Evolutionary conservation across 2,329 filamentous ascomycete species (phyloP), one percentile per base, ranked within the genome.

Genomic region (Fusarium vanettenii): DNA sequence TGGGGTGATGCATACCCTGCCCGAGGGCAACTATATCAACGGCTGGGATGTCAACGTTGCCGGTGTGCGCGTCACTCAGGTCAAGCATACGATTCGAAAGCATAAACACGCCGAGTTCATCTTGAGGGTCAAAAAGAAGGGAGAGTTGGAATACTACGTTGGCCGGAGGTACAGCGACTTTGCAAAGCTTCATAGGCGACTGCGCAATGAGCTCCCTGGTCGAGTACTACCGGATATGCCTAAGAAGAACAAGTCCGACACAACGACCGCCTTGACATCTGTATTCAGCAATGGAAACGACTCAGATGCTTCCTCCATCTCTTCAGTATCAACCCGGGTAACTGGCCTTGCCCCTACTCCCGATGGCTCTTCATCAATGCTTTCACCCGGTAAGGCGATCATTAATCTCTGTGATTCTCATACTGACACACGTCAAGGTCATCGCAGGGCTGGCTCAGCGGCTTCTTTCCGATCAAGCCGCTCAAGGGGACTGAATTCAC

Each of bases 81-180:
- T 95, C 62, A 97, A 96, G 87, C 91, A 95, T 79, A 97, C 95
- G 69, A 91, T 98, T 31, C 89, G 96, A 68, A 92, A 97, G 79
- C 97, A 98, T 82, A 94, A 95, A 78, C 96, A 98, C 86, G 95
- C 97, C 63, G 94, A 98, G 86, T 99, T 98, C 79, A 84, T 99
- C 56, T 87, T 99, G 69, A 91, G 96, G 13, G 93, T 98, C 33
- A 96, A 96, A 85, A 90, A 91, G 76, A 91, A 92, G 74, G 93
- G 92, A 27, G 90, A 94, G 75, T 85, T 92, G 18, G 95, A 97
- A 78, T 87, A 92, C 75, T 97, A 94, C 80, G 89, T 98, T 63
- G 95, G 92, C 18, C 91, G 95, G 69, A 89, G 96, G 76, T 99
- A 98, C 81, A 94, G 95, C 35, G 95, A 98, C 77, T 99, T 99